A percentile compares a stretch with the other conserved stretches of the same genome.
Evolutionary conservation across 371 early-diverging fungal species (phyloP).

Genomic region (Rhizopus arrhizus): DNA sequence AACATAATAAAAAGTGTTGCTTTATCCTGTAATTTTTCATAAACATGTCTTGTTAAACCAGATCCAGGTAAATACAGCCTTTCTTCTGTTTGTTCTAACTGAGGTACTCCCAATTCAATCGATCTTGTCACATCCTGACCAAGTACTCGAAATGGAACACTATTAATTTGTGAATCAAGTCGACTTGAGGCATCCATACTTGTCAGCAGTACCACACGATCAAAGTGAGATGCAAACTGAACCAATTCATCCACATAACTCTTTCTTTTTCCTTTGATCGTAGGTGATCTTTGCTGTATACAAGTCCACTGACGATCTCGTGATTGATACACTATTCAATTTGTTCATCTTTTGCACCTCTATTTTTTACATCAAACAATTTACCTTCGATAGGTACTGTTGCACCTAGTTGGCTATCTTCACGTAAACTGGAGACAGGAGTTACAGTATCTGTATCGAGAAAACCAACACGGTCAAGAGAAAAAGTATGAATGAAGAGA

Average conservation of each 20-base stretch:
- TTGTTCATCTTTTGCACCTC: not conserved
- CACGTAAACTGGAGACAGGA: conserved; percentile 54
- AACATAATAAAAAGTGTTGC: conserved; percentile 63
- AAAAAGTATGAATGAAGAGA: conserved; percentile 68
- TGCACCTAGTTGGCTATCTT: conserved; percentile 33
- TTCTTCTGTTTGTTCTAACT: conserved; percentile 32
- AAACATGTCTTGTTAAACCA: conserved; percentile 55
- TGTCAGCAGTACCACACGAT: conserved; percentile 60
- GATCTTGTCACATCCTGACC: conserved; percentile 20
- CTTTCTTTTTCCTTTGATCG: conserved; percentile 35
- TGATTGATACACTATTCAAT: conserved; percentile 53
- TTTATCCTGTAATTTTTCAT: conserved; percentile 16
- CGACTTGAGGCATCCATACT: conserved; percentile 73
- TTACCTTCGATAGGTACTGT: conserved; percentile 56
- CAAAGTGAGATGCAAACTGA: conserved; percentile 60
- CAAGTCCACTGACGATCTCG: conserved; percentile 57
- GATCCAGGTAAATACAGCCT: conserved; percentile 54
- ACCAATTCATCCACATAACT: conserved; percentile 48
- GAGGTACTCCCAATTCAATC: conserved; percentile 28
- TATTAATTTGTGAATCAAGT: conserved; percentile 64
- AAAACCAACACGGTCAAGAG: conserved; percentile 67
- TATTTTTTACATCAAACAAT: not conserved
- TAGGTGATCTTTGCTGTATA: conserved; percentile 63
- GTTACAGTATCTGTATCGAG: conserved; percentile 61
- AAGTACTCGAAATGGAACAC: conserved; percentile 36